Conservation (phyloP, 768 basidiomycete species). For the Tephrocybe rancida region DNA sequence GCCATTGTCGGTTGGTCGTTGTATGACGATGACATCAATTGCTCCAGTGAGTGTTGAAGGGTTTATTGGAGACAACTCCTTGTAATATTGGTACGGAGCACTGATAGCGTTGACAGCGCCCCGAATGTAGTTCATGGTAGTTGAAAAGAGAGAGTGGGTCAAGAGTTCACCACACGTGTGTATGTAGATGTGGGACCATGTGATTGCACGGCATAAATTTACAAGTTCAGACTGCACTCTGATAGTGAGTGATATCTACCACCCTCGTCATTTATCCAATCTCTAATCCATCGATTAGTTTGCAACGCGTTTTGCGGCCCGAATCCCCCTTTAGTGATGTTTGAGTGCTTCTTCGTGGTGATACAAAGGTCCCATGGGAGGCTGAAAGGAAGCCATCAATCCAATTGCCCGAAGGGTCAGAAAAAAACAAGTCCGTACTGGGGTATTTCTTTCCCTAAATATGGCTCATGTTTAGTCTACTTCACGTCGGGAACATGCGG, state of each 20-base stretch:
- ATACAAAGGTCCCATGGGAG: conserved; percentile 62
- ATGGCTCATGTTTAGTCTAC: conserved; percentile 16
- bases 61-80: conserved; percentile 83
- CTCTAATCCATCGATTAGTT: conserved; percentile 7
- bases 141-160: conserved; percentile 17
- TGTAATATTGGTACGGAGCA: conserved; percentile 90
- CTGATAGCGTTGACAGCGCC: conserved; percentile 85
- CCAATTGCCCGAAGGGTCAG: conserved; percentile 6
- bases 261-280: neutral
- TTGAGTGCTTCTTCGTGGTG: conserved; percentile 54
- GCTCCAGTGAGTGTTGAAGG: conserved; percentile 97
- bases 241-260: neutral
- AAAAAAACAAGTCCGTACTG: conserved; percentile 50
- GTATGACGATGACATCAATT: conserved; percentile 97
- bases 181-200: conserved; percentile 14
- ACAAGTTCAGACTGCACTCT: neutral
- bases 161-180: conserved; percentile 15
- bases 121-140: conserved; percentile 82
- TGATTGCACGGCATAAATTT: conserved; percentile 16
- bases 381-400: conserved; percentile 40
- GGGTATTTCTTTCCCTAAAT: conserved; percentile 76
- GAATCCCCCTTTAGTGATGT: conserved; percentile 31
- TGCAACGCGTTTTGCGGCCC: conserved; percentile 2
- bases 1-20: conserved; percentile 65
- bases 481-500: conserved; percentile 7